phyloP scores from a whole-genome alignment of 2,329 filamentous ascomycete genomes.

The Corniculantispora saksenae region DNA sequence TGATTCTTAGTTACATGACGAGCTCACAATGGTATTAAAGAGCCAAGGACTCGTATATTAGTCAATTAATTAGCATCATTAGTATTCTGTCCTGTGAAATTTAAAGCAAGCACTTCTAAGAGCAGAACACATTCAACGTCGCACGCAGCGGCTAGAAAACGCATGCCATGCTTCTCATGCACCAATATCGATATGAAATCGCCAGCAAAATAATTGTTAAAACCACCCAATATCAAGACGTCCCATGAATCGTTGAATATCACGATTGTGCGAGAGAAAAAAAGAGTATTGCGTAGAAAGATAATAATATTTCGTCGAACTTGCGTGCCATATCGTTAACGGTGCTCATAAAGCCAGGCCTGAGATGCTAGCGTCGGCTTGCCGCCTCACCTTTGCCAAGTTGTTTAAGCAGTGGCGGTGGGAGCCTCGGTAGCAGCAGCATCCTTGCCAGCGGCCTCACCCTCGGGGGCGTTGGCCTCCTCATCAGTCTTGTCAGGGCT shows the following conservation, averaged over 20 bases:
- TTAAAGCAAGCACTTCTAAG: slow-evolving; percentile 9
- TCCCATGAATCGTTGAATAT: slow-evolving; percentile 8
- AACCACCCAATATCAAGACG: slow-evolving; percentile 16
- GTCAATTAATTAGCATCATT: slow-evolving; percentile 12
- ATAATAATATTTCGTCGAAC: slow-evolving; percentile 41
- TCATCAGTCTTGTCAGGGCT: slow-evolving; percentile 95
- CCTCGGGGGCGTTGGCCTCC: slow-evolving; percentile 66
- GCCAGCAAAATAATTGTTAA: slow-evolving; percentile 23
- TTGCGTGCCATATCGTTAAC: slow-evolving; percentile 42
- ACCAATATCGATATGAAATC: slow-evolving; percentile 18
- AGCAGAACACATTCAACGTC: slow-evolving; percentile 11
- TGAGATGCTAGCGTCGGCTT: slow-evolving; percentile 12
- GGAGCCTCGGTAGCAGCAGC: slow-evolving; percentile 35
- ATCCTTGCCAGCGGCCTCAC: slow-evolving; percentile 44
- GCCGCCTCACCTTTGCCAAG: slow-evolving; percentile 17
- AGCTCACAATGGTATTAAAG: too few relatives aligned
- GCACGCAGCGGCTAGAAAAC: slow-evolving; percentile 4
- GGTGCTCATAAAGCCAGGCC: slow-evolving; percentile 28
- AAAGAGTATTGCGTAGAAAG: slow-evolving; percentile 1
- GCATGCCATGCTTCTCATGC: slow-evolving; percentile 14
- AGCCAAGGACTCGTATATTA: background rate
- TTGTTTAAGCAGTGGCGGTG: slow-evolving; percentile 33
- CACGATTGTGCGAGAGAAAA: slow-evolving; percentile 1
- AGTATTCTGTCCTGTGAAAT: slow-evolving; percentile 9
- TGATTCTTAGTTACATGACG: background rate